These are phyloP conservation scores for Thelonectria olida DNA, from an alignment of 2,329 filamentous ascomycete species.

Conservation along the genomic window DNA sequence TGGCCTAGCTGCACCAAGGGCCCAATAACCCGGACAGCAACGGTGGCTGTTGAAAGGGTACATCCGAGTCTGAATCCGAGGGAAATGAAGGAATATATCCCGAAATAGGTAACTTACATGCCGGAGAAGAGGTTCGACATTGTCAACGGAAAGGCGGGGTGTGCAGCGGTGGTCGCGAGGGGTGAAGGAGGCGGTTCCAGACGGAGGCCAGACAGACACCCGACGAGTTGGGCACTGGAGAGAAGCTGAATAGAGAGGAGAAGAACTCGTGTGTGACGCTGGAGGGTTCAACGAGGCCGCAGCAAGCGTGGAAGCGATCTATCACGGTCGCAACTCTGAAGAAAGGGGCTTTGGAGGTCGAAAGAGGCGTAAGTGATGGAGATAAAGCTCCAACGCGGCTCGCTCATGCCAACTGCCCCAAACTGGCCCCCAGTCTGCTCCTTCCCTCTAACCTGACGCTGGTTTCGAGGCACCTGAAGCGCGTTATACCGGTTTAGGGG, in stretches of 20 bases:
- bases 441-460: slow-evolving; percentile 28
- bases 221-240: slow-evolving; percentile 1
- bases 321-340: slow-evolving; percentile 25
- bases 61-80: background rate
- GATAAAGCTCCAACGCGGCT: slow-evolving; percentile 30
- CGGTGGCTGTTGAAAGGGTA: background rate
- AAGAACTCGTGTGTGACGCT: background rate
- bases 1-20: background rate
- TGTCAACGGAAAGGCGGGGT: slow-evolving; percentile 42
- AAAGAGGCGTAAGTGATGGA: slow-evolving; percentile 29
- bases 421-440: slow-evolving; percentile 23
- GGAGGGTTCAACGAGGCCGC: background rate
- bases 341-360: slow-evolving; percentile 39
- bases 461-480: slow-evolving; percentile 37
- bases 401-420: slow-evolving; percentile 31
- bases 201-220: slow-evolving; percentile 6
- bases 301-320: slow-evolving; percentile 26
- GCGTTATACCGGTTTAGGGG: slow-evolving; percentile 33
- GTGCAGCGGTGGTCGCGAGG: slow-evolving; percentile 29
- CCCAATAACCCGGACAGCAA: background rate
- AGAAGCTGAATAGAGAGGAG: background rate
- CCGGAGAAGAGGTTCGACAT: slow-evolving; percentile 71
- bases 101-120: slow-evolving; percentile 60
- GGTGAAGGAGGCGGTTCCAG: slow-evolving; percentile 14
- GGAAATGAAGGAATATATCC: slow-evolving; percentile 3